Conservation (phyloP, 805 yeast genomes). For the Kazachstania africana region DNA sequence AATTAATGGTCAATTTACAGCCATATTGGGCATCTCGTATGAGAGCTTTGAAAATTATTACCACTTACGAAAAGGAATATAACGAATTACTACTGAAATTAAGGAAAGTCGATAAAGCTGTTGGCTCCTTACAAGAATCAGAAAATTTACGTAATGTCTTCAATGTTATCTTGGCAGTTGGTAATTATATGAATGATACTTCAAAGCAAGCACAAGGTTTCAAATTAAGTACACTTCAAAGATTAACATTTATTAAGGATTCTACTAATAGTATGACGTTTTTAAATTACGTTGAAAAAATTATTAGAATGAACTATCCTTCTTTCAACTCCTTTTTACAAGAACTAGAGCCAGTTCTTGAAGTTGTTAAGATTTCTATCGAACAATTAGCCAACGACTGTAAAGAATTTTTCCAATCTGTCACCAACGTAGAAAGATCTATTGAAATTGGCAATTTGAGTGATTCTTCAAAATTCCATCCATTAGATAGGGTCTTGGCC, state of each 20-base stretch:
- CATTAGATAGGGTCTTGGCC: slow-evolving; percentile 58
- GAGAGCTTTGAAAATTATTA: slow-evolving; percentile 62
- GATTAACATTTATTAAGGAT: slow-evolving; percentile 85
- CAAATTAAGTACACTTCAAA: slow-evolving; percentile 76
- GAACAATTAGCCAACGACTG: slow-evolving; percentile 77
- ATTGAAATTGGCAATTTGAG: slow-evolving; percentile 77
- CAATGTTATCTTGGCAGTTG: slow-evolving; percentile 79
- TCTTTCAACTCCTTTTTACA: slow-evolving; percentile 63
- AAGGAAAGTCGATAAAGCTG: slow-evolving; percentile 61
- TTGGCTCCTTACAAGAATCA: slow-evolving; percentile 52
- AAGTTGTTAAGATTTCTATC: slow-evolving; percentile 60
- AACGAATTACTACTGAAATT: slow-evolving; percentile 57
- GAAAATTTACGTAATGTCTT: slow-evolving; percentile 59
- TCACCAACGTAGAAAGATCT: slow-evolving; percentile 63
- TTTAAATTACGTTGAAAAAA: slow-evolving; percentile 82
- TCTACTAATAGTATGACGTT: slow-evolving; percentile 79
- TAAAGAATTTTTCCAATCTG: slow-evolving; percentile 42
- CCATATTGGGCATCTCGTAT: slow-evolving; percentile 90
- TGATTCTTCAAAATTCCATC: slow-evolving; percentile 68
- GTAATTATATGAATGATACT: slow-evolving; percentile 93
- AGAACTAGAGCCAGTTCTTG: slow-evolving; percentile 49
- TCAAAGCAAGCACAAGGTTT: slow-evolving; percentile 90
- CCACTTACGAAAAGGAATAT: slow-evolving; percentile 70
- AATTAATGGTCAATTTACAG: slow-evolving; percentile 69
- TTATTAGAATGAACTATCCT: slow-evolving; percentile 76